Evolutionary conservation across 2,329 filamentous ascomycete genomes (phyloP).

Genomic region (Apiospora aurea): DNA sequence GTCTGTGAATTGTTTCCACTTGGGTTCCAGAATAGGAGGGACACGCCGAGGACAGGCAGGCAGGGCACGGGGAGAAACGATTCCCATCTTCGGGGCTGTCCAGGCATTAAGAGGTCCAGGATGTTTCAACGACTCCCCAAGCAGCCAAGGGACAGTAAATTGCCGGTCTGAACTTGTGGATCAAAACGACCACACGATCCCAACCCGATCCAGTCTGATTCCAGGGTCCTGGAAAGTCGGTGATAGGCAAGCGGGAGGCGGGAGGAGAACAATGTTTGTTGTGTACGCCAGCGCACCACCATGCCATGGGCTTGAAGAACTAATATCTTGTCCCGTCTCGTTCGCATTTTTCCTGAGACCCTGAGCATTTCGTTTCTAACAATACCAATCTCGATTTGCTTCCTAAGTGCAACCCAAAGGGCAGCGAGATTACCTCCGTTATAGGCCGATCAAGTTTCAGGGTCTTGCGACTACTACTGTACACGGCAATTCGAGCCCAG

Average conservation of each 20-base stretch:
- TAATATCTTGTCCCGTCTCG: conserved; percentile 5
- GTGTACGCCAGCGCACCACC: conserved; percentile 3
- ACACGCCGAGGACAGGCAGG: neutral
- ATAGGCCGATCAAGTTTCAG: conserved; percentile 4
- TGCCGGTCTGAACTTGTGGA: conserved; percentile 19
- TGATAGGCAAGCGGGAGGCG: conserved; percentile 12
- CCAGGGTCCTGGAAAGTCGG: conserved; percentile 11
- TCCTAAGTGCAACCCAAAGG: neutral
- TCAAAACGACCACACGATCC: conserved; percentile 20
- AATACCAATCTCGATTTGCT: conserved; percentile 5
- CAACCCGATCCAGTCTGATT: conserved; percentile 16
- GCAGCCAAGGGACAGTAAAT: conserved; percentile 21
- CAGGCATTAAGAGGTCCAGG: conserved; percentile 19
- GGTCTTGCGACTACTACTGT: neutral
- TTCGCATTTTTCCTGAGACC: neutral
- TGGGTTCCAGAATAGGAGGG: conserved; percentile 15
- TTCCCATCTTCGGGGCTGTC: conserved; percentile 10
- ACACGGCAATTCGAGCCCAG: neutral
- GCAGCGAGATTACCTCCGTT: neutral
- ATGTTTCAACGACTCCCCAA: conserved; percentile 16
- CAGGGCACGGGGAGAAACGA: conserved; percentile 12
- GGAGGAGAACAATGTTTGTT: conserved; percentile 13
- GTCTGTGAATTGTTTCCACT: conserved; percentile 16
- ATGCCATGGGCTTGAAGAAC: conserved; percentile 1
- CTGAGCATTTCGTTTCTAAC: neutral